Evolutionary conservation across 441 rosid species (phyloP).

Genomic region (Eugenia klotzschiana): DNA sequence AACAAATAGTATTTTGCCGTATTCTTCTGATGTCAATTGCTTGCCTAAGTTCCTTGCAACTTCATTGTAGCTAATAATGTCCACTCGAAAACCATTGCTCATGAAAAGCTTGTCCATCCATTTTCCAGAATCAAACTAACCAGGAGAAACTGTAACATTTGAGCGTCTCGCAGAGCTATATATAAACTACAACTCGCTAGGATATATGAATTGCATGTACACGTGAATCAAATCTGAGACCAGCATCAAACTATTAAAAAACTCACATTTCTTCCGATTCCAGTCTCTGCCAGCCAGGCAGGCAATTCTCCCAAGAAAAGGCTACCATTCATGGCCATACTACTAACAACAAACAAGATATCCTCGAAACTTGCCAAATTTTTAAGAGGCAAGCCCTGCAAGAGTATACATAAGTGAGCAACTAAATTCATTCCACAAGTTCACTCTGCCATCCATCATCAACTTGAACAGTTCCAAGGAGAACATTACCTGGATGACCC

Average conservation of each 20-base stretch:
- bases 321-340: constrained; percentile 57
- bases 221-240: not conserved
- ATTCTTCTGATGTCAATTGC: constrained; percentile 25
- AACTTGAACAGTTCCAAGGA: not conserved
- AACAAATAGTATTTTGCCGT: constrained; percentile 37
- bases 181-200: not conserved
- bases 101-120: constrained; percentile 65
- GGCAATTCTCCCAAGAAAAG: constrained; percentile 70
- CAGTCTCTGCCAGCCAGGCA: constrained; percentile 45
- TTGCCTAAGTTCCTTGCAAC: constrained; percentile 43
- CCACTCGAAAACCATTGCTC: constrained; percentile 56
- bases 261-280: constrained; percentile 18
- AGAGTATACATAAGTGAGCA: not conserved
- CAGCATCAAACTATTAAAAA: not conserved
- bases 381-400: constrained; percentile 54
- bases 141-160: not conserved
- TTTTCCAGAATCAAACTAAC: constrained; percentile 32
- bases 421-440: not conserved
- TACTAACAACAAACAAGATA: constrained; percentile 38
- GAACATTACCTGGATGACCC: constrained; percentile 66
- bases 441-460: not conserved
- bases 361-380: constrained; percentile 60
- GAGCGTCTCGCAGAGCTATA: not conserved
- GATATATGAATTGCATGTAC: not conserved
- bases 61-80: constrained; percentile 31